These are phyloP conservation scores for Penicillium sclerotigenum DNA, from an alignment of 2,329 filamentous ascomycete genomes.

Conservation along the genomic window DNA sequence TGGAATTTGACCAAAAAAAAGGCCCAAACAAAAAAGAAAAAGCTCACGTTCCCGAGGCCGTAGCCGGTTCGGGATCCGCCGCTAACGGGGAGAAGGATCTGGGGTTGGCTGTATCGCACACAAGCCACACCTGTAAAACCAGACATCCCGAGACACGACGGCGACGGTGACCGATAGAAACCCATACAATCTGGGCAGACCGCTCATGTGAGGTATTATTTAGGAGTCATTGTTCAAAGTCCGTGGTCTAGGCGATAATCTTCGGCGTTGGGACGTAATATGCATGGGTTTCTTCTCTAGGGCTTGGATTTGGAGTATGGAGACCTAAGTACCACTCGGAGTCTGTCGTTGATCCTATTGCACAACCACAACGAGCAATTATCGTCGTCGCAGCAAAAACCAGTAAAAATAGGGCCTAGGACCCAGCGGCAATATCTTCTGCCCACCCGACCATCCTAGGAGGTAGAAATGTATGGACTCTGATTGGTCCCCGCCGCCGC, in stretches of 20 bases:
- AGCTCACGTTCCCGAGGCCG: conserved; percentile 16
- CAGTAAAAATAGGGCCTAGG: conserved; percentile 17
- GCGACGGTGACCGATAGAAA: conserved; percentile 3
- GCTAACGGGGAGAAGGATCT: conserved; percentile 24
- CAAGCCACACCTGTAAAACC: neutral
- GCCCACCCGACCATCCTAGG: conserved; percentile 23
- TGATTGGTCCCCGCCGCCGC: conserved; percentile 31
- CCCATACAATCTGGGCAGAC: neutral
- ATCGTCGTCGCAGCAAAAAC: conserved; percentile 15
- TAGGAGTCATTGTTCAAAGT: neutral
- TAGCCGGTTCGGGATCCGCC: conserved; percentile 26
- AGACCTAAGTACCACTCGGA: conserved; percentile 10
- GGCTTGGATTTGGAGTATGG: neutral
- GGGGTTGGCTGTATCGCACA: conserved; percentile 15
- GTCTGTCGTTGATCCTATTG: conserved; percentile 13
- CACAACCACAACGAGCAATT: conserved; percentile 7
- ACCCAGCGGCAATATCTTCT: conserved; percentile 35
- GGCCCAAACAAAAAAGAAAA: neutral
- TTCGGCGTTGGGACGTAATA: conserved; percentile 5
- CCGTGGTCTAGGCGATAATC: neutral
- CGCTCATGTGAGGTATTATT: neutral
- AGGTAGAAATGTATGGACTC: conserved; percentile 8
- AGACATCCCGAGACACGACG: conserved; percentile 1
- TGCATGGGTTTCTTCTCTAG: neutral
- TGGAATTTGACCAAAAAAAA: neutral